These are phyloP conservation scores for Talaromyces nanjingensis DNA, from an alignment of 495 filamentous ascomycete genomes.

Conservation along the genomic window DNA sequence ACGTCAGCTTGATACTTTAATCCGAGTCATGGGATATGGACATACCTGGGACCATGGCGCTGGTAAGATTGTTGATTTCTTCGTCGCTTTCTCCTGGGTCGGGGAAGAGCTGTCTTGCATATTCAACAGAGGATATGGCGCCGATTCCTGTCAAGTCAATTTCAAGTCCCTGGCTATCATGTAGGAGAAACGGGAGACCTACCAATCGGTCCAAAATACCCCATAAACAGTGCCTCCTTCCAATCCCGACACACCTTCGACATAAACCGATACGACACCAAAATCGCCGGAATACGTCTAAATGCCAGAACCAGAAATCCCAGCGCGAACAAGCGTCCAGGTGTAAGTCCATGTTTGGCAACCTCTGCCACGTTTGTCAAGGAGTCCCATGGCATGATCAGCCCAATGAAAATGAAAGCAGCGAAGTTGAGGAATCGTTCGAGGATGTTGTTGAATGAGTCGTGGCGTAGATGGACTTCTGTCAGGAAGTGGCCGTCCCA, in stretches of 20 bases:
- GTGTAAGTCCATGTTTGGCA: conserved; percentile 19
- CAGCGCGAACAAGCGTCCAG: conserved; percentile 22
- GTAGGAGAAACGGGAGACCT: neutral
- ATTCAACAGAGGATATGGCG: conserved; percentile 38
- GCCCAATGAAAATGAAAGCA: conserved; percentile 39
- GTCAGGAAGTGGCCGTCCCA: conserved; percentile 31
- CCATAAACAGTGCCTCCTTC: conserved; percentile 36
- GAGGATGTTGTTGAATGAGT: conserved; percentile 31
- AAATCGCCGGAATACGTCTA: conserved; percentile 30
- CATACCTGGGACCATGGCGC: conserved; percentile 39
- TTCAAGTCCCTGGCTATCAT: neutral
- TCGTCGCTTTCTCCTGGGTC: conserved; percentile 39
- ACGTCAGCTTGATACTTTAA: neutral
- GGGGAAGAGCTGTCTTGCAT: conserved; percentile 48
- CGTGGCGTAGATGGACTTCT: conserved; percentile 28
- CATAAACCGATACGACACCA: conserved; percentile 33
- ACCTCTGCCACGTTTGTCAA: conserved; percentile 20
- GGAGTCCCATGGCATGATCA: conserved; percentile 32
- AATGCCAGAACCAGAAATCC: conserved; percentile 29
- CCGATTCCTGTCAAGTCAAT: conserved; percentile 24
- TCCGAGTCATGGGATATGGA: neutral
- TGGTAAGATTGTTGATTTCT: conserved; percentile 45
- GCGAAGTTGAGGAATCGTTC: conserved; percentile 32
- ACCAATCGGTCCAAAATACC: conserved; percentile 36
- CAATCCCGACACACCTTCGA: conserved; percentile 26